Percentiles rank a stretch among this genome's conserved stretches.
phyloP scores from a whole-genome alignment of 108 stramenopile genomes.

The Cylindrotheca fusiformis region DNA sequence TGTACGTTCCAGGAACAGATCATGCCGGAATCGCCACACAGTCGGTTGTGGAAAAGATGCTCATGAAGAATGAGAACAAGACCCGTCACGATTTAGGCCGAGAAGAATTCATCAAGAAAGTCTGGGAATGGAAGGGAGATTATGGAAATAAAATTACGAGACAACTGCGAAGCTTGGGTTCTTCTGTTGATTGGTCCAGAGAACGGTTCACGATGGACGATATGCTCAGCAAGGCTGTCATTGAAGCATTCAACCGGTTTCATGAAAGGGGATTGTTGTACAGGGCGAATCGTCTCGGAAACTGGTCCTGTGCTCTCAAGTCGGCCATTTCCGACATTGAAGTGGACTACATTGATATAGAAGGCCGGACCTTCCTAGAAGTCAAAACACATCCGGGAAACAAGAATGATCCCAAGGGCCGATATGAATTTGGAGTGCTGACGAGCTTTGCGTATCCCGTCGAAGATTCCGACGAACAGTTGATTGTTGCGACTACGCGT shows the following conservation, averaged over 20 bases:
- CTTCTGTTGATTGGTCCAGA: conserved; percentile 93
- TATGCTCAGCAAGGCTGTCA: conserved; percentile 88
- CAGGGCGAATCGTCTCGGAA: conserved; percentile 91
- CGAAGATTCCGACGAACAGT: conserved; percentile 84
- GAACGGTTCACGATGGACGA: conserved; percentile 99
- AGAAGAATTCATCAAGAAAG: conserved; percentile 91
- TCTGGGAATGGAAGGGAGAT: conserved; percentile 99
- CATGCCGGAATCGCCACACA: conserved; percentile 99
- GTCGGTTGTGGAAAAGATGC: conserved; percentile 98
- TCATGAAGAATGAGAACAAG: conserved; percentile 88
- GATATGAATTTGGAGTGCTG: conserved; percentile 97
- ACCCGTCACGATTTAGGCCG: conserved; percentile 97
- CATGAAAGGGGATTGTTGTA: conserved; percentile 97
- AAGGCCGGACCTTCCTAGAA: conserved; percentile 86
- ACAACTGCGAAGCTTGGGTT: conserved; percentile 90
- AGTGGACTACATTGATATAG: conserved; percentile 95
- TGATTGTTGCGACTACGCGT: conserved; percentile 98
- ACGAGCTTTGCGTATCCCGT: conserved; percentile 97
- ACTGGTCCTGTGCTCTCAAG: conserved; percentile 98
- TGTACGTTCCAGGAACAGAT: conserved; percentile 99
- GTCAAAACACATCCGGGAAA: conserved; percentile 94
- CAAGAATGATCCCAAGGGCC: conserved; percentile 79
- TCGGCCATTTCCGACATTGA: conserved; percentile 99
- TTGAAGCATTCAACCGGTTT: conserved; percentile 91
- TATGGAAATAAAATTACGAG: conserved; percentile 91